Conservation (phyloP, 2,329 filamentous ascomycete genomes). For the Arthrobotrys musiformis region DNA sequence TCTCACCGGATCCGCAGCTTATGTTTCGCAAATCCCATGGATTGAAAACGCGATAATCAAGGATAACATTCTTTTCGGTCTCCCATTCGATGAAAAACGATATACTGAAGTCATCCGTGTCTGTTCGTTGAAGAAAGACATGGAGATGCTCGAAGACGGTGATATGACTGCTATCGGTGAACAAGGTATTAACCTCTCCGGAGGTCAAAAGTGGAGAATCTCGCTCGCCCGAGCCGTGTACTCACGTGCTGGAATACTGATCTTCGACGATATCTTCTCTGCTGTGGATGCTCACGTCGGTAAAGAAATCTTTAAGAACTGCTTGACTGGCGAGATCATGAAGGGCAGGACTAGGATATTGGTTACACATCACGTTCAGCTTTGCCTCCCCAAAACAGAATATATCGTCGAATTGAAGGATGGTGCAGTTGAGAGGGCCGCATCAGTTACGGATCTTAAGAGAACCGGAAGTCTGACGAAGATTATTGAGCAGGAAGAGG, state of each 20-base stretch:
- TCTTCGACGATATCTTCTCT: constrained; percentile 86
- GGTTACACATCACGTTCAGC: constrained; percentile 81
- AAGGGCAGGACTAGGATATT: constrained; percentile 77
- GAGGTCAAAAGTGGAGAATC: constrained; percentile 84
- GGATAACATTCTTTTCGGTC: constrained; percentile 81
- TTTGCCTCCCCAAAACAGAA: constrained; percentile 76
- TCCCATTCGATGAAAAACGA: constrained; percentile 75
- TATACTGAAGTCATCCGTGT: constrained; percentile 77
- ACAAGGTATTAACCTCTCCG: constrained; percentile 84
- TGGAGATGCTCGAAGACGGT: constrained; percentile 79
- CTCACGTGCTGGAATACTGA: constrained; percentile 77
- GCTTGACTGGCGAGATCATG: constrained; percentile 76
- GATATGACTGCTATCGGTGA: constrained; percentile 84
- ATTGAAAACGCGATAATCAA: constrained; percentile 83
- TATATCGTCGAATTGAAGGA: constrained; percentile 79
- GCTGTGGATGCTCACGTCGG: constrained; percentile 84
- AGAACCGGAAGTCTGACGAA: constrained; percentile 63
- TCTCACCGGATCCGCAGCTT: constrained; percentile 75
- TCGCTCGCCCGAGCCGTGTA: constrained; percentile 83
- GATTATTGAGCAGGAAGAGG: constrained; percentile 62
- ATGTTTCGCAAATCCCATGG: constrained; percentile 83
- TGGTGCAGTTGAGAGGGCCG: constrained; percentile 73
- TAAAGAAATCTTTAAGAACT: constrained; percentile 80
- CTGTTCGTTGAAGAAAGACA: constrained; percentile 79
- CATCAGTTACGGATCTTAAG: constrained; percentile 71